Conservation (phyloP, 257 asterid species). For the Fraxinus cuspidata region DNA sequence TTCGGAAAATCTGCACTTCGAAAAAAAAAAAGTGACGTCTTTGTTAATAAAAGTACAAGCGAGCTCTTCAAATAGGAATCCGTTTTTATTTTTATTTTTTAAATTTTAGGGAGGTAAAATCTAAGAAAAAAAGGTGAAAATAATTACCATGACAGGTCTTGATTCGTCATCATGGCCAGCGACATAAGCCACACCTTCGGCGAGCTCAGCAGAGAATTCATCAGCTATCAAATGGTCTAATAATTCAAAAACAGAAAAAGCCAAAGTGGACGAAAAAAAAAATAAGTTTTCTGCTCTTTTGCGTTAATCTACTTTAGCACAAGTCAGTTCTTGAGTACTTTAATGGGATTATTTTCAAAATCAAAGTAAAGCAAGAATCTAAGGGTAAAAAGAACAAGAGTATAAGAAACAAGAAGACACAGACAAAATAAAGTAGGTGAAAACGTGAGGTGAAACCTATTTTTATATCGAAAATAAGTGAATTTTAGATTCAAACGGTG, state of each 20-base stretch:
- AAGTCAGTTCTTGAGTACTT: slow-evolving; percentile 20
- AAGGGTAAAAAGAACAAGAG: slow-evolving; percentile 36
- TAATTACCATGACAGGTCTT: slow-evolving; percentile 79
- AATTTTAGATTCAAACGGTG: neutral
- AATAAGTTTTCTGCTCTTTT: slow-evolving; percentile 1
- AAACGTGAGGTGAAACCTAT: neutral
- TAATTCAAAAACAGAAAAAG: slow-evolving; percentile 29
- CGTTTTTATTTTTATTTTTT: neutral
- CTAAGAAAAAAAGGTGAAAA: neutral
- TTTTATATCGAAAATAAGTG: neutral
- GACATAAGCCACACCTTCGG: slow-evolving; percentile 91
- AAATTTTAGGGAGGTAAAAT: neutral
- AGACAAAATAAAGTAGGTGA: slow-evolving; percentile 19
- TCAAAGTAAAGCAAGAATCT: slow-evolving; percentile 39
- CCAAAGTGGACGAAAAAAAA: slow-evolving; percentile 23
- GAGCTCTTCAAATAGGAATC: neutral
- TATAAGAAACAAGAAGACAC: slow-evolving; percentile 20
- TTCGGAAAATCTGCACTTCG: slow-evolving; percentile 64
- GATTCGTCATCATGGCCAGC: slow-evolving; percentile 90
- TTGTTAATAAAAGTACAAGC: neutral
- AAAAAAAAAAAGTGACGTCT: neutral
- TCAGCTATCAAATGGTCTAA: slow-evolving; percentile 85
- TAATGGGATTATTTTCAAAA: slow-evolving; percentile 21
- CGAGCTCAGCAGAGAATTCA: slow-evolving; percentile 92
- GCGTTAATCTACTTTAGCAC: slow-evolving; percentile 17